Evolutionary conservation across 208 protist genomes (phyloP).

Genomic region (Trypanosoma brucei): DNA sequence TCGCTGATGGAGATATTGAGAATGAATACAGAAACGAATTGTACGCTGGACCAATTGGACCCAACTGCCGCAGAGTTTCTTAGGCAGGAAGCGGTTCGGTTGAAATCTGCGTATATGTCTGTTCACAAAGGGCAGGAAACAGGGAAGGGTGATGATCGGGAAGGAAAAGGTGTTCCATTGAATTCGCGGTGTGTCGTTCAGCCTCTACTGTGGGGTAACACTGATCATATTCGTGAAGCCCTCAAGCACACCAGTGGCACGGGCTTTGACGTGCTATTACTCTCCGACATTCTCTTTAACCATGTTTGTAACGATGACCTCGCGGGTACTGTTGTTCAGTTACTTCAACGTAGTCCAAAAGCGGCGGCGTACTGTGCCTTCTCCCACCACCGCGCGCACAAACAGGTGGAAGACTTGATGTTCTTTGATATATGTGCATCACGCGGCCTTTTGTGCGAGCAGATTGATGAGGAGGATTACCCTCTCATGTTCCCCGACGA

Average conservation of each 20-base stretch:
- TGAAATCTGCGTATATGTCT: background rate
- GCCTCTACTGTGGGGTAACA: constrained; percentile 82
- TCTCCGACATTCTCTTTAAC: constrained; percentile 92
- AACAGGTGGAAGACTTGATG: constrained; percentile 76
- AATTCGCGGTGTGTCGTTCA: constrained; percentile 43
- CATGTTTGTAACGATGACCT: constrained; percentile 88
- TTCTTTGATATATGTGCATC: constrained; percentile 87
- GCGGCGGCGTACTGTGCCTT: constrained; percentile 87
- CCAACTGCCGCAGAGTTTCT: constrained; percentile 34
- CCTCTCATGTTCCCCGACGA: constrained; percentile 88
- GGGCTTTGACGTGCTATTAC: constrained; percentile 78
- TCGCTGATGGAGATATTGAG: constrained; percentile 72
- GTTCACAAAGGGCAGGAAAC: background rate
- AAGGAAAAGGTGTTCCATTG: background rate
- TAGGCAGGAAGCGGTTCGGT: constrained; percentile 9
- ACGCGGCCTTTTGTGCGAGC: constrained; percentile 58
- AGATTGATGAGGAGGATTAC: constrained; percentile 79
- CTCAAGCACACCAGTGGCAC: constrained; percentile 45
- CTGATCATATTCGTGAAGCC: constrained; percentile 59
- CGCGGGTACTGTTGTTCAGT: constrained; percentile 49
- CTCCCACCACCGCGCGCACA: constrained; percentile 84
- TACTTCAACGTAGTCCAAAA: constrained; percentile 32
- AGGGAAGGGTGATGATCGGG: background rate
- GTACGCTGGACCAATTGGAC: constrained; percentile 34
- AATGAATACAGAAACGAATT: constrained; percentile 74